Base-by-base conservation (phyloP, 73 alveolate genomes). In the Symbiodinium natans region DNA sequence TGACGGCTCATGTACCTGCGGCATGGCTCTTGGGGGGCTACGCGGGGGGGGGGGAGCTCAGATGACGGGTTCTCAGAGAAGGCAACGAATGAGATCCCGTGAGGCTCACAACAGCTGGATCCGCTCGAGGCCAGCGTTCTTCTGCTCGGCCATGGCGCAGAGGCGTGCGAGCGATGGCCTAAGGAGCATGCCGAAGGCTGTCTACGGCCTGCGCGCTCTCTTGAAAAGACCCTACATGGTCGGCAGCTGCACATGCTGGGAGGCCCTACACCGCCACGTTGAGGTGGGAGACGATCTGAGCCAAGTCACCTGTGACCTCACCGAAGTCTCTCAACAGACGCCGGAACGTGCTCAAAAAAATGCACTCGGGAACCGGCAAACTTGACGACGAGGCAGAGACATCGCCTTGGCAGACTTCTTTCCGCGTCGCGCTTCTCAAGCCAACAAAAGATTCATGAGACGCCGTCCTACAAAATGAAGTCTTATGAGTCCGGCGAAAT, bases 1-100 rank as follows among this genome's bases (percentile, higher is more conserved):
- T 90, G 96, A 40, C 96, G 96, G 46, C 96, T 90, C 96, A 90
- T 90, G 96, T 90, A 90, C 96, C 96, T 90, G 41, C 33, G n/a
- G 38, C 21, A 77, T 36, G 38, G 40, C 74, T 54, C 74, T 54
- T 54, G 21, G 74, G 74, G 21, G 29, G 29, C 13, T 21, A 15
- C 40, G 83, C 4, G 23, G 41, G 38, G 31, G n/a, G 23, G 31
- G 71, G n/a, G 23, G 31, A 52, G 31, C 15, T 29, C 31, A 29
- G 23, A 52, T 23, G 7, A 52, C 23, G 71, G 71, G 23, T 52
- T 23, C 71, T 15, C 4, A 1, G 23, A 52, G 71, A 13, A n/a
- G 36, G 41, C 63, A 48, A 48, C 63, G 17, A 48, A 48, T 10
- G 59, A 6, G 4, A 25, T 27, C 36, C 80, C 80, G 21, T 63